These are phyloP conservation scores for Saksenaea vasiformis DNA, from an alignment of 371 early-diverging fungal species.

Conservation along the genomic window DNA sequence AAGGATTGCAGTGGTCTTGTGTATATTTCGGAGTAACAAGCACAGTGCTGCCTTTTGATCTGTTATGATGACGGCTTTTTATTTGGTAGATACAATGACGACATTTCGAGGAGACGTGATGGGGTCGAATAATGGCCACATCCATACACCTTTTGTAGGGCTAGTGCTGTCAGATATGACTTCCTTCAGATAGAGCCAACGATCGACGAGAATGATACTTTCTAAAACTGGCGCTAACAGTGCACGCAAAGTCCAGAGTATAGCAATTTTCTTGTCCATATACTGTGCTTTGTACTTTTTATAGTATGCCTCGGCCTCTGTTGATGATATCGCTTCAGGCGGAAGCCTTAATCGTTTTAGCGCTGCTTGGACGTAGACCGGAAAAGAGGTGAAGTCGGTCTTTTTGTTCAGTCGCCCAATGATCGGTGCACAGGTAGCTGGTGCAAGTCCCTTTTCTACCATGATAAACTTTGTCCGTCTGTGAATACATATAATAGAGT, in stretches of 20 bases:
- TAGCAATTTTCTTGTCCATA: conserved; percentile 64
- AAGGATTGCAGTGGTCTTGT: too few species aligned
- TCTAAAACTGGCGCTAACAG: conserved; percentile 78
- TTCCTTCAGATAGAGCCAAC: conserved; percentile 69
- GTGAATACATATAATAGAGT: background rate
- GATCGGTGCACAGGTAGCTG: conserved; percentile 52
- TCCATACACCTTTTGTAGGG: conserved; percentile 36
- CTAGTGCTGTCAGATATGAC: background rate
- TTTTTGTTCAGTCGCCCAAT: conserved; percentile 66
- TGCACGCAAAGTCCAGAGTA: conserved; percentile 79
- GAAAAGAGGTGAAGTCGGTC: conserved; percentile 39
- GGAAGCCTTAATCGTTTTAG: conserved; percentile 48
- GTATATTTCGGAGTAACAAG: too few species aligned
- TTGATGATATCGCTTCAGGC: conserved; percentile 40
- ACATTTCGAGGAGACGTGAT: conserved; percentile 46
- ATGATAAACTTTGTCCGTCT: conserved; percentile 41
- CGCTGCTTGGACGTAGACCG: conserved; percentile 38
- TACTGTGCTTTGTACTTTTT: conserved; percentile 27
- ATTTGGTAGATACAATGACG: conserved; percentile 46
- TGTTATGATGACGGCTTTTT: too few species aligned
- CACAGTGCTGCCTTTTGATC: too few species aligned
- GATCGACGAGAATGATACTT: conserved; percentile 76
- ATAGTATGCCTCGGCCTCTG: conserved; percentile 46
- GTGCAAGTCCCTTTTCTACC: conserved; percentile 53
- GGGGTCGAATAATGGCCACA: conserved; percentile 52